phyloP scores from a whole-genome alignment of 1,139 yeast species.

The Blastobotrys serpentis region DNA sequence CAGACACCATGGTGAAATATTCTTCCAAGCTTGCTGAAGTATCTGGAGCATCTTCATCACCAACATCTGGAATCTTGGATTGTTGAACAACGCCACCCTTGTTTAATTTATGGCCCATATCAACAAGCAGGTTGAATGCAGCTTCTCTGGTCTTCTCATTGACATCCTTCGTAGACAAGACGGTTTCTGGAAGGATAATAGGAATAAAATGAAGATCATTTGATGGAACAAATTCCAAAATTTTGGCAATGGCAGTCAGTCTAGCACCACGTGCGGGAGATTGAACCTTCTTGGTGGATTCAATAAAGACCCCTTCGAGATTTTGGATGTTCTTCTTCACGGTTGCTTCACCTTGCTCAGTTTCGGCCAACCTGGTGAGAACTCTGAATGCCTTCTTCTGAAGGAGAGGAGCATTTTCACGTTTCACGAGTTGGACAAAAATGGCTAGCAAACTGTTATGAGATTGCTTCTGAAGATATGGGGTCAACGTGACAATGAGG shows the following conservation, averaged over 20 bases:
- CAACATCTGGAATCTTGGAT: slow-evolving; percentile 68
- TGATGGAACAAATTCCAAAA: slow-evolving; percentile 61
- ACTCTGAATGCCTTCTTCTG: slow-evolving; percentile 92
- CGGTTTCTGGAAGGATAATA: slow-evolving; percentile 78
- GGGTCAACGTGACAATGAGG: slow-evolving; percentile 79
- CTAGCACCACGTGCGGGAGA: slow-evolving; percentile 81
- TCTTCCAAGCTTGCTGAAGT: slow-evolving; percentile 72
- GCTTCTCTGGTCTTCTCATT: slow-evolving; percentile 88
- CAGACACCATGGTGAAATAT: slow-evolving; percentile 89
- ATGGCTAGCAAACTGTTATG: slow-evolving; percentile 76
- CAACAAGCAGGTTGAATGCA: slow-evolving; percentile 71
- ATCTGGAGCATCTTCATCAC: slow-evolving; percentile 53
- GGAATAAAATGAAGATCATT: slow-evolving; percentile 75
- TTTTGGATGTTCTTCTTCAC: slow-evolving; percentile 52
- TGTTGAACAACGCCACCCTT: slow-evolving; percentile 70
- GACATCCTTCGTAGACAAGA: slow-evolving; percentile 86
- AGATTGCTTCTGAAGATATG: slow-evolving; percentile 68
- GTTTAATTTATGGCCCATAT: slow-evolving; percentile 78
- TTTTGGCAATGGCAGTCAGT: slow-evolving; percentile 60
- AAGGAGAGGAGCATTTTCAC: slow-evolving; percentile 57
- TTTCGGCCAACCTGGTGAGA: slow-evolving; percentile 64
- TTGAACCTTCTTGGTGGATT: slow-evolving; percentile 59
- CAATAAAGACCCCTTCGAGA: slow-evolving; percentile 59
- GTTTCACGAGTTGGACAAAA: slow-evolving; percentile 65
- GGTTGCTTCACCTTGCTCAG: slow-evolving; percentile 56